These are phyloP conservation scores for Odonthalia washingtoniensis DNA, from an alignment of 31 red algal species.

Conservation along the genomic window DNA sequence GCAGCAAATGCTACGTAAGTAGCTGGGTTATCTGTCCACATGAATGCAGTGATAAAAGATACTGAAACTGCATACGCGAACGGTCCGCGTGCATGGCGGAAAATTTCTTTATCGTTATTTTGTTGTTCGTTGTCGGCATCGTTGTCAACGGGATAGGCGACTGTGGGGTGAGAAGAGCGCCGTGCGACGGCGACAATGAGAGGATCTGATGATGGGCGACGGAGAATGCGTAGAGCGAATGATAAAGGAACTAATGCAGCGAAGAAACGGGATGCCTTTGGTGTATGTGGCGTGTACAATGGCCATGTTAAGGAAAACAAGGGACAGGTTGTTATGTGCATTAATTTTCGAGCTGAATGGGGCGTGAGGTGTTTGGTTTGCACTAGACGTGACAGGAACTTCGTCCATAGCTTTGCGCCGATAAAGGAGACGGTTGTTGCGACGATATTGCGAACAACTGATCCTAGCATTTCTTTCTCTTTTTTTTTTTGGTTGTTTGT, in stretches of 20 bases:
- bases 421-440: conserved; percentile 20
- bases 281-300: conserved; percentile 53
- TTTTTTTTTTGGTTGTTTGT: too few species aligned
- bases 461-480: too few species aligned
- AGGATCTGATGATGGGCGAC: conserved; percentile 32
- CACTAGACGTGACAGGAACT: conserved; percentile 22
- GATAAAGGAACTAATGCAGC: conserved; percentile 71
- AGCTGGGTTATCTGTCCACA: conserved; percentile 62
- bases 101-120: background rate
- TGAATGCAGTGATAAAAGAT: conserved; percentile 39
- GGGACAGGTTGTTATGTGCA: conserved; percentile 78
- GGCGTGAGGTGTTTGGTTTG: conserved; percentile 5
- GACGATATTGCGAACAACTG: conserved; percentile 53
- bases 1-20: conserved; percentile 56
- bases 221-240: conserved; percentile 52
- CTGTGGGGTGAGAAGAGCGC: background rate
- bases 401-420: conserved; percentile 58
- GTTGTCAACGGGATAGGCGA: background rate
- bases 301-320: conserved; percentile 64
- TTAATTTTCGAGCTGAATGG: conserved; percentile 56
- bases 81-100: conserved; percentile 44
- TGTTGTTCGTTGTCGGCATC: conserved; percentile 1
- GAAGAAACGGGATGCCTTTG: conserved; percentile 36
- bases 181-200: conserved; percentile 56
- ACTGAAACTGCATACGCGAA: conserved; percentile 61